These are phyloP conservation scores for Podosphaera fusca DNA, from an alignment of 2,329 filamentous ascomycete species.

Conservation along the genomic window DNA sequence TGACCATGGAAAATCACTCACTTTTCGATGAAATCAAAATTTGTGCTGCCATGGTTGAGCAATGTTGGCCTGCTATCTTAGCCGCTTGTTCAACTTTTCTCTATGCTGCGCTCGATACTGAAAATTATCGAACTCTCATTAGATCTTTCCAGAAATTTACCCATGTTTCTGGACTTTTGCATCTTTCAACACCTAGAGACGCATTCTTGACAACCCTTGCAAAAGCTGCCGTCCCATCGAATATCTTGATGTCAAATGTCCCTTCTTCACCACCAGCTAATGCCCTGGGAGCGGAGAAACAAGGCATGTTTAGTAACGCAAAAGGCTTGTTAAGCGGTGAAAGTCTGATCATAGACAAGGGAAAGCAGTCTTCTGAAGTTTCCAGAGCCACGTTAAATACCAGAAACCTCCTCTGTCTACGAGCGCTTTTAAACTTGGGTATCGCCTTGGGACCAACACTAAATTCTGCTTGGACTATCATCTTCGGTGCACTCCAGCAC, in stretches of 20 bases:
- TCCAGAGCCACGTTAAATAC: conserved; percentile 42
- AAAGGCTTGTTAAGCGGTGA: conserved; percentile 54
- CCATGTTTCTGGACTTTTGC: conserved; percentile 75
- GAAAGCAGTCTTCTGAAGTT: conserved; percentile 36
- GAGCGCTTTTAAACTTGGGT: conserved; percentile 81
- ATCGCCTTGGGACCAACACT: conserved; percentile 84
- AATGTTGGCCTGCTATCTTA: conserved; percentile 88
- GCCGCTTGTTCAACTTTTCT: conserved; percentile 91
- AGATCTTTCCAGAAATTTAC: conserved; percentile 87
- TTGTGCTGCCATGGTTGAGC: conserved; percentile 63
- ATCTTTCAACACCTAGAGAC: conserved; percentile 68
- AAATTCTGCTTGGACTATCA: conserved; percentile 65
- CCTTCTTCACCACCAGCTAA: conserved; percentile 25
- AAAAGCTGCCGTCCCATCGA: conserved; percentile 77
- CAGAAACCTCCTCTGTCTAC: conserved; percentile 69
- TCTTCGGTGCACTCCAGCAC: conserved; percentile 79
- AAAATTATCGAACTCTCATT: conserved; percentile 82
- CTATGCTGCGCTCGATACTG: conserved; percentile 72
- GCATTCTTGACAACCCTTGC: conserved; percentile 85
- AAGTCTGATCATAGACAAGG: conserved; percentile 39
- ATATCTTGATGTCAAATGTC: conserved; percentile 39
- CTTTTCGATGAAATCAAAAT: conserved; percentile 47
- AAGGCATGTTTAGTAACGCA: conserved; percentile 41
- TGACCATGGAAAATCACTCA: conserved; percentile 50
- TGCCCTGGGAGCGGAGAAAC: conserved; percentile 26